Evolutionary conservation across 305 asterid species (phyloP), one percentile per base, ranked within the genome.

Genomic region (Solanum hybrid): DNA sequence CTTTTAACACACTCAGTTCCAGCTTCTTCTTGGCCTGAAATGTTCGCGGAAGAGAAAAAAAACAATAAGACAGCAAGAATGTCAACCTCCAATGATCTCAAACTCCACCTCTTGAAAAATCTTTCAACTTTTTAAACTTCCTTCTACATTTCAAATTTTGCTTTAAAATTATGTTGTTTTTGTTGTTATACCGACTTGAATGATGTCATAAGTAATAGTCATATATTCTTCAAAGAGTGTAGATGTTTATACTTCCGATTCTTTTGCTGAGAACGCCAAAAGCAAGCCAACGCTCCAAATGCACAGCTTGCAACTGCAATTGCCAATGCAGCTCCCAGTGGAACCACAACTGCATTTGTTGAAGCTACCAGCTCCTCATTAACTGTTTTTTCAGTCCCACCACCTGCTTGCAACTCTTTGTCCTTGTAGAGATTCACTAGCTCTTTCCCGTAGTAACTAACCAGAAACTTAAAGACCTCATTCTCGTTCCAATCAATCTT

Each of bases 241-340:
- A 93, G 92, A 93, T 95, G 87, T 95, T 94, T 95, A 93, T 96
- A 96, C 98, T 97, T 97, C 92, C 98, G 94, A 91, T 94, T 93
- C 94, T 97, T 97, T 89, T 96, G 98, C 22, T 91, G 96, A 78
- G 96, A 98, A 35, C 98, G 96, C 99, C 99, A 97, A 92, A 91
- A 97, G 94, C 96, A 97, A 38, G 98, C 97, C 0, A 97, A 95
- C 1, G 95, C 99, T 90, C 97, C 99, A n/a, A 97, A 97, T 66
- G 94, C 97, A 91, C 98, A 96, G 98, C 99, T 97, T 26, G 98
- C 98, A 24, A 94, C 93, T 19, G 98, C 98, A 78, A 97, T 95
- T 31, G 97, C 99, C 91, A 96, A 78, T 10, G 98, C 99, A 37
- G 98, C 98, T 40, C 99, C 99, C 2, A 95, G 94, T 12, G 99